phyloP scores from a whole-genome alignment of 371 early-diverging fungal genomes.

The Umbelopsis sp. region DNA sequence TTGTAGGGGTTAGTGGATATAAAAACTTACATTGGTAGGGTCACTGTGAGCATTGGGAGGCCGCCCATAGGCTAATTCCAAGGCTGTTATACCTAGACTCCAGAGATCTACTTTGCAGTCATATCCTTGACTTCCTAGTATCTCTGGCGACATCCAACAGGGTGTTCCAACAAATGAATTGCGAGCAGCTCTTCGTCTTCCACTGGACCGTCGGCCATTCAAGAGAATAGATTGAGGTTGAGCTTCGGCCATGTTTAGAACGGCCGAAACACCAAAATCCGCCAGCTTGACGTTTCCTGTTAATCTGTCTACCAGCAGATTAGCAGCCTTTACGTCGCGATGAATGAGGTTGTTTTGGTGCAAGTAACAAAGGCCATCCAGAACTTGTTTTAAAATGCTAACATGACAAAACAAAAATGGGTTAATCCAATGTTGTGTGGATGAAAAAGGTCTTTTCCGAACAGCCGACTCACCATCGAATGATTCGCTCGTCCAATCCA shows the following conservation, averaged over 20 bases:
- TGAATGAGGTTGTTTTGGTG: constrained; percentile 93
- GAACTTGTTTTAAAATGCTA: constrained; percentile 83
- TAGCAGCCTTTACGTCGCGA: constrained; percentile 94
- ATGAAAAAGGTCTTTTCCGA: not conserved
- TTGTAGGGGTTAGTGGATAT: not conserved
- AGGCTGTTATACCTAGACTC: constrained; percentile 94
- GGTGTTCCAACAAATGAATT: constrained; percentile 79
- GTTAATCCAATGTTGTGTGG: not conserved
- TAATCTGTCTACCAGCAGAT: constrained; percentile 86
- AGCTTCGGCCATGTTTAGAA: constrained; percentile 25
- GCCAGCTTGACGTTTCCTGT: constrained; percentile 46
- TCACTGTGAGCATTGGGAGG: constrained; percentile 93
- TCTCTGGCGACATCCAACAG: constrained; percentile 93
- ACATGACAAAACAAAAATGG: not conserved
- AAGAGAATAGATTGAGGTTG: constrained; percentile 82
- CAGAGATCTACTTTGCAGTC: constrained; percentile 86
- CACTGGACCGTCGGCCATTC: constrained; percentile 77
- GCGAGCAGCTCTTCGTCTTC: constrained; percentile 69
- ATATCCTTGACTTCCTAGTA: constrained; percentile 74
- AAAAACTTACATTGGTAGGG: constrained; percentile 67
- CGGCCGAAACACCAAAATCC: constrained; percentile 46
- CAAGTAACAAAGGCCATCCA: constrained; percentile 87
- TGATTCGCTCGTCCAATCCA: constrained; percentile 41
- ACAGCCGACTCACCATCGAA: constrained; percentile 32
- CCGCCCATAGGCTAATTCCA: constrained; percentile 92